Percentiles rank a stretch among this genome's conserved stretches.
Evolutionary conservation across 1,284 basidiomycete genomes (phyloP).

Genomic region (Singerocomus inundabilis): DNA sequence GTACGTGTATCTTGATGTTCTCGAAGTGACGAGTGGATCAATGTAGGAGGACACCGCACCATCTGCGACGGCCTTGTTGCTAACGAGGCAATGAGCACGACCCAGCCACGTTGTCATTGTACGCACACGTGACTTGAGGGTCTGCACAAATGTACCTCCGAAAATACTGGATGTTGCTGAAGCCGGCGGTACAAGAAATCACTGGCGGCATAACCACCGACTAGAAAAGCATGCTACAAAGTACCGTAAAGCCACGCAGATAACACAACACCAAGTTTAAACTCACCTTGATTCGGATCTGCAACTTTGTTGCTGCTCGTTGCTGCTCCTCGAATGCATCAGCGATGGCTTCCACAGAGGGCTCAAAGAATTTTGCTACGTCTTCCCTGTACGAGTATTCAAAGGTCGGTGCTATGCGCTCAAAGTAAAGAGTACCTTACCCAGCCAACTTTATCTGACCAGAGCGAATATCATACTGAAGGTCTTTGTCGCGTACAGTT

Average conservation of each 20-base stretch:
- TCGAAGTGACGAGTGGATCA: slow-evolving; percentile 45
- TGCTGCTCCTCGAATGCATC: slow-evolving; percentile 39
- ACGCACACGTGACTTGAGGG: slow-evolving; percentile 41
- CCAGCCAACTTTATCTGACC: slow-evolving; percentile 47
- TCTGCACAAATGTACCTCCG: slow-evolving; percentile 34
- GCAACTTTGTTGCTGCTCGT: slow-evolving; percentile 10
- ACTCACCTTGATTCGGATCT: slow-evolving; percentile 34
- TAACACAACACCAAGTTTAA: not conserved
- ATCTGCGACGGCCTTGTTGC: slow-evolving; percentile 58
- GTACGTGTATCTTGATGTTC: slow-evolving; percentile 44
- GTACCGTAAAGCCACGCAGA: not conserved
- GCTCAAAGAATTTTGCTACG: slow-evolving; percentile 45
- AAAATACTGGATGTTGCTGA: slow-evolving; percentile 28
- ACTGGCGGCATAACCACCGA: slow-evolving; percentile 50
- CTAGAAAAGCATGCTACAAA: slow-evolving; percentile 23
- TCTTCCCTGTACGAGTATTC: slow-evolving; percentile 26
- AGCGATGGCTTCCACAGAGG: slow-evolving; percentile 43
- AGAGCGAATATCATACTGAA: slow-evolving; percentile 39
- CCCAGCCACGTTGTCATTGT: not conserved
- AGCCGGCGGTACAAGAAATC: slow-evolving; percentile 45
- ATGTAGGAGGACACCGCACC: slow-evolving; percentile 52
- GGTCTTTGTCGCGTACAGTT: slow-evolving; percentile 42
- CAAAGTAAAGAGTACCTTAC: slow-evolving; percentile 20
- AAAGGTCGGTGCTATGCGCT: not conserved
- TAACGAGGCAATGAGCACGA: slow-evolving; percentile 20